Percentiles rank a stretch among this genome's conserved stretches.
Evolutionary conservation across 768 basidiomycete species (phyloP).

Genomic region (Lentinula sp.): DNA sequence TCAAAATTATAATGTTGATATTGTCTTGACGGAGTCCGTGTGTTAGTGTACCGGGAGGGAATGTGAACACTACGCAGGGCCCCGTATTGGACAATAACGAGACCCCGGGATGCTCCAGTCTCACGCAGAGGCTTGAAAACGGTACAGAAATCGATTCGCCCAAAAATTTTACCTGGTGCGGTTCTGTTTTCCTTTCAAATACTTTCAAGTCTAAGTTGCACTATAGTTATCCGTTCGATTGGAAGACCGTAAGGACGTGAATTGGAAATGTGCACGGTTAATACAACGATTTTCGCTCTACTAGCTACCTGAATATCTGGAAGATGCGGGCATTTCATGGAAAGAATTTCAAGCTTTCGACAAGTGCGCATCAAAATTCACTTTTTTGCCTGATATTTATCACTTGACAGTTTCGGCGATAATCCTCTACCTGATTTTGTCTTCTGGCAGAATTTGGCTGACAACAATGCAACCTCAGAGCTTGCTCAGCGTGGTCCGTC

Average conservation of each 20-base stretch:
- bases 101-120: conserved; percentile 1
- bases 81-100: conserved; percentile 8
- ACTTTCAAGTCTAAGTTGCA: not conserved
- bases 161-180: conserved; percentile 1
- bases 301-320: conserved; percentile 4
- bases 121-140: conserved; percentile 1
- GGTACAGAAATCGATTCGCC: conserved; percentile 1
- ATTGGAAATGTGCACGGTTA: not conserved
- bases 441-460: not conserved
- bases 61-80: conserved; percentile 7
- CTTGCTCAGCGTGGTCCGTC: conserved; percentile 3
- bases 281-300: not conserved
- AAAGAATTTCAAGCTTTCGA: conserved; percentile 3
- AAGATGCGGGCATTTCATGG: conserved; percentile 5
- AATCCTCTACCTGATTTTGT: conserved; percentile 2
- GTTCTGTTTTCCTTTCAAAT: not conserved
- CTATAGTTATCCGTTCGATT: conserved; percentile 3
- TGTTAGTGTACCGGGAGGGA: not conserved
- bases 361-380: not conserved
- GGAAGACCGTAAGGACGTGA: not conserved
- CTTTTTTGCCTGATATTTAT: not conserved
- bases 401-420: not conserved
- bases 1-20: not conserved
- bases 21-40: not conserved
- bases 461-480: not conserved